Percentiles rank a stretch among this genome's conserved stretches.
Conservation (phyloP, 2,329 filamentous ascomycete species). For the Penicillium sp. region DNA sequence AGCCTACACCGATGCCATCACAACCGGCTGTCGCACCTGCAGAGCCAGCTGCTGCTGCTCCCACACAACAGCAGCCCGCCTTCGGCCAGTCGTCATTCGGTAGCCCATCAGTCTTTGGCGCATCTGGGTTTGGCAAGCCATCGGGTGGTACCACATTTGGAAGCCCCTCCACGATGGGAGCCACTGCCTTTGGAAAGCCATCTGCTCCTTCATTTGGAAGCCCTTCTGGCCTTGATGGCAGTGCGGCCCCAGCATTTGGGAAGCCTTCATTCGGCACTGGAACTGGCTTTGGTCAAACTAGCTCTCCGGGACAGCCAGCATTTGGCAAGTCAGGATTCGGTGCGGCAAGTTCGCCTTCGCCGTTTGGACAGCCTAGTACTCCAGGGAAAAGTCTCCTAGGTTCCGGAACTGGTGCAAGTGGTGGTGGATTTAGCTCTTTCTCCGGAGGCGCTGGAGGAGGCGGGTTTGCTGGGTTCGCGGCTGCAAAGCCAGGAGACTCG, state of each 20-base stretch:
- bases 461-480: slow-evolving; percentile 38
- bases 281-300: slow-evolving; percentile 39
- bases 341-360: not conserved
- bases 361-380: slow-evolving; percentile 41
- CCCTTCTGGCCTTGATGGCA: slow-evolving; percentile 35
- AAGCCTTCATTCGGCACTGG: slow-evolving; percentile 45
- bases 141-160: slow-evolving; percentile 32
- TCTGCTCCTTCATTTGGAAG: slow-evolving; percentile 38
- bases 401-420: slow-evolving; percentile 26
- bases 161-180: slow-evolving; percentile 34
- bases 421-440: slow-evolving; percentile 46
- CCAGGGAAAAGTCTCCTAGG: slow-evolving; percentile 37
- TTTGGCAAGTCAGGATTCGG: slow-evolving; percentile 16
- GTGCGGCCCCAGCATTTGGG: slow-evolving; percentile 37
- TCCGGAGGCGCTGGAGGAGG: slow-evolving; percentile 32
- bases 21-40: slow-evolving; percentile 18
- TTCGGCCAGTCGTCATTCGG: slow-evolving; percentile 39
- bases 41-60: slow-evolving; percentile 5
- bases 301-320: slow-evolving; percentile 23
- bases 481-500: slow-evolving; percentile 29
- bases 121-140: slow-evolving; percentile 46
- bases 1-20: slow-evolving; percentile 26
- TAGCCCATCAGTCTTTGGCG: slow-evolving; percentile 37
- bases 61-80: slow-evolving; percentile 28
- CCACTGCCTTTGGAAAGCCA: slow-evolving; percentile 39